Evolutionary conservation across 1,139 yeast species (phyloP).

Genomic region (Yamadazyma mexicana): DNA sequence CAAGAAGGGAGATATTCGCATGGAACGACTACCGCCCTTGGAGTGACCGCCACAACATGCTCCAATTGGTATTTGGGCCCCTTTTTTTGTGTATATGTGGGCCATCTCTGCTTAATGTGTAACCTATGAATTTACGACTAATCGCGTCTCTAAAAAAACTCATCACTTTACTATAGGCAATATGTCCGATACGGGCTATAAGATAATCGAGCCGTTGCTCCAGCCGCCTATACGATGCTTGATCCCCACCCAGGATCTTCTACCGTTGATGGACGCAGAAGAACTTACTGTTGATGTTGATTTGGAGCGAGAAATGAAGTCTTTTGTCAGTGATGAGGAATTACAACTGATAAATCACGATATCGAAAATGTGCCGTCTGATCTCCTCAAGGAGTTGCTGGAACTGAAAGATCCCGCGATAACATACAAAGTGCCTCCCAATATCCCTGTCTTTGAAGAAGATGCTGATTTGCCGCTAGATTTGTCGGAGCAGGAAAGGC

Average conservation of each 20-base stretch:
- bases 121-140: too few relatives aligned
- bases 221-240: not conserved
- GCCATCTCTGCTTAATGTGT: too few relatives aligned
- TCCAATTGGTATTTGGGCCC: too few relatives aligned
- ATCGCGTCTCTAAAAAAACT: not conserved
- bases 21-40: constrained; percentile 26
- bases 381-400: too few relatives aligned
- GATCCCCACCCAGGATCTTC: not conserved
- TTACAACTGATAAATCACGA: too few relatives aligned
- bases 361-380: too few relatives aligned
- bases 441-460: too few relatives aligned
- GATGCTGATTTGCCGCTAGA: too few relatives aligned
- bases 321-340: not conserved
- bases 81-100: too few relatives aligned
- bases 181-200: not conserved
- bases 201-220: not conserved
- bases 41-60: constrained; percentile 8
- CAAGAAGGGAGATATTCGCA: constrained; percentile 44
- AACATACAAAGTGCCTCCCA: too few relatives aligned
- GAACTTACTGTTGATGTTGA: not conserved
- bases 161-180: not conserved
- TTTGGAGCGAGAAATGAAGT: not conserved
- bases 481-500: too few relatives aligned
- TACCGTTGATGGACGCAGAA: not conserved
- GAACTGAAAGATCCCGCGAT: too few relatives aligned